Base-by-base conservation (phyloP, 108 stramenopile genomes). In the Phaeodactylum tricornutum region DNA sequence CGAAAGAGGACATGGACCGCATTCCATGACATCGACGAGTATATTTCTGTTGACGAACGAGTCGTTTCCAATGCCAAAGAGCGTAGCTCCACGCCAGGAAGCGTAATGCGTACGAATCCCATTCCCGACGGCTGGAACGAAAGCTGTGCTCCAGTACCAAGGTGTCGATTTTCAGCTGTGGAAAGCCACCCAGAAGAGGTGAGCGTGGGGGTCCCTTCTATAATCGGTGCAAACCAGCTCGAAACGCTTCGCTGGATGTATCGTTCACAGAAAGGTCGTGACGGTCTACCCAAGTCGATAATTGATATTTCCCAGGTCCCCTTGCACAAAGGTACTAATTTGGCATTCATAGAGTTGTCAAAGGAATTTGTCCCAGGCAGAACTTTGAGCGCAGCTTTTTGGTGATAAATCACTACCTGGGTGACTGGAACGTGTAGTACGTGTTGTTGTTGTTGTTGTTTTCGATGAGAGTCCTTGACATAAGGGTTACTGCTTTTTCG, bases 371-470 rank as follows among this genome's bases (percentile, higher is more conserved):
- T n/a, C n/a, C n/a, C n/a, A n/a, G n/a, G n/a, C n/a, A n/a, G n/a
- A n/a, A n/a, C n/a, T n/a, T n/a, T n/a, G n/a, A n/a, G n/a, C n/a
- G n/a, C 51, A 12, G 14, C 36, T 50, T 22, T 17, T 21, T 61
- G 19, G 31, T 53, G 20, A 38, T 53, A 3, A 16, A 61, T 28
- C 64, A 66, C 21, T 66, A 66, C 25, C 21, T 53, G 27, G 64
- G 64, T 23, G 60, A 58, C 52, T 66, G 43, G 16, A 57, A 77
- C 30, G 57, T 71, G 34, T 82, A 77, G n/a, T n/a, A n/a, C n/a
- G n/a, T n/a, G n/a, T n/a, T n/a, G n/a, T n/a, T n/a, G n/a, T n/a
- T n/a, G n/a, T n/a, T n/a, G n/a, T n/a, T n/a, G n/a, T n/a, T n/a
- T n/a, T n/a, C n/a, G n/a, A n/a, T n/a, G n/a, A n/a, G n/a, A n/a